These are phyloP conservation scores for Rhodosporidiobolus sp. DNA, from an alignment of 768 basidiomycete species.

Conservation along the genomic window DNA sequence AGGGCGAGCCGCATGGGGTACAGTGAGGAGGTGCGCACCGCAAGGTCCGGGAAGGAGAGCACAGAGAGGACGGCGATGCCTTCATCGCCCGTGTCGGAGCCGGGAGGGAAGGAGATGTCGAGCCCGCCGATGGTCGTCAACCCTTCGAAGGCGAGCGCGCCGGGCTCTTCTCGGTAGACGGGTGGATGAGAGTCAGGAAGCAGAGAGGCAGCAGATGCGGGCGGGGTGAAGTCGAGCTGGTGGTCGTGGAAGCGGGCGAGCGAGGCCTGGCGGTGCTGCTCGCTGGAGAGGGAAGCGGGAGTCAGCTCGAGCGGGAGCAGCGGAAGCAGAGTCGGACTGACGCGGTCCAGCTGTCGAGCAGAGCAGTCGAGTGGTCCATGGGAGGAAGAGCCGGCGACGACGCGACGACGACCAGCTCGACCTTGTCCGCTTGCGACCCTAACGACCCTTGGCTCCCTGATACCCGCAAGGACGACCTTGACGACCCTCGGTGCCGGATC, in stretches of 20 bases:
- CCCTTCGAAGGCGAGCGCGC: not conserved
- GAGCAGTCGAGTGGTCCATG: too few relatives aligned
- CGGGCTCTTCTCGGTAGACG: not conserved
- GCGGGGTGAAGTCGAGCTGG: not conserved
- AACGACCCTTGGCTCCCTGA: too few relatives aligned
- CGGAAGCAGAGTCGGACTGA: not conserved
- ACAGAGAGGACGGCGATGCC: slow-evolving; percentile 43
- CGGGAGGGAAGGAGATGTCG: slow-evolving; percentile 42
- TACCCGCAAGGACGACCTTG: too few relatives aligned
- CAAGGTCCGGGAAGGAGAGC: slow-evolving; percentile 41
- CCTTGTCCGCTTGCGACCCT: too few relatives aligned
- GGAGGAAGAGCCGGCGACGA: too few relatives aligned
- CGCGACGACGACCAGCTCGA: too few relatives aligned
- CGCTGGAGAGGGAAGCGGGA: not conserved
- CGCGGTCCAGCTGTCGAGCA: not conserved
- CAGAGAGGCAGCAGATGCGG: not conserved
- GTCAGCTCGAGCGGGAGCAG: not conserved
- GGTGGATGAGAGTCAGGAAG: not conserved
- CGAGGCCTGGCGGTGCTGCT: not conserved
- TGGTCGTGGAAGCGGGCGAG: not conserved
- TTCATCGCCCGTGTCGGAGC: slow-evolving; percentile 22
- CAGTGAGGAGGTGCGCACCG: slow-evolving; percentile 27
- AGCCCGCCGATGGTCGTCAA: slow-evolving; percentile 42
- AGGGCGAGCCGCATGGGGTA: not conserved
- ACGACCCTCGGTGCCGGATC: too few relatives aligned